Percentiles rank a stretch among this genome's conserved stretches.
Conservation (phyloP, 768 basidiomycete genomes). For the Mycena crocata region DNA sequence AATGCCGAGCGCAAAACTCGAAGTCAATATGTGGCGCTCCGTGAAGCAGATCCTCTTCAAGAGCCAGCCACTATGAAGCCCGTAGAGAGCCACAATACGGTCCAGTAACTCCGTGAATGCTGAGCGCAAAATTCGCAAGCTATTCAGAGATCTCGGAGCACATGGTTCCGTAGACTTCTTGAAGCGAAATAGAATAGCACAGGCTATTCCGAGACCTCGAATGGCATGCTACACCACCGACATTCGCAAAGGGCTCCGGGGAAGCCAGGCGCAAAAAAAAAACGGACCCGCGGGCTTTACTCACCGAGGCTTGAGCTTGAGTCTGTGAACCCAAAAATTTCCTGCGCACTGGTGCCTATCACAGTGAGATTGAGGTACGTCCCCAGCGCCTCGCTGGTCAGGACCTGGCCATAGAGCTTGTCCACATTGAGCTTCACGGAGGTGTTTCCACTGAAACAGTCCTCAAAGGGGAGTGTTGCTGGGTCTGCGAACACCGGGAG, state of each 20-base stretch:
- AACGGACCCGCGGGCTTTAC: slow-evolving; percentile 40
- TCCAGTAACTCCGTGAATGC: no score
- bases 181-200: background rate
- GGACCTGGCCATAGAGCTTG: slow-evolving; percentile 79
- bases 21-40: background rate
- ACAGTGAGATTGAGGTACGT: slow-evolving; percentile 77
- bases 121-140: background rate
- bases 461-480: slow-evolving; percentile 69
- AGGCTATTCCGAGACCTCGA: no score
- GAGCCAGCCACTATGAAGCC: no score
- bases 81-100: slow-evolving; percentile 28
- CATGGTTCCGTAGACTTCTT: no score
- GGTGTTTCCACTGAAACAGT: slow-evolving; percentile 72
- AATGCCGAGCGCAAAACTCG: background rate
- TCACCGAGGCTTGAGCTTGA: slow-evolving; percentile 74
- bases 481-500: slow-evolving; percentile 60
- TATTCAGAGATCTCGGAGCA: background rate
- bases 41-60: background rate
- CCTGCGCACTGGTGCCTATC: slow-evolving; percentile 69
- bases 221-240: no score
- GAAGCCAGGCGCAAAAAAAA: slow-evolving; percentile 4
- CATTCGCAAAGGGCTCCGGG: background rate
- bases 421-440: slow-evolving; percentile 73
- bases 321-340: slow-evolving; percentile 71
- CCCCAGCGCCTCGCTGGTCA: slow-evolving; percentile 54